A percentile compares a stretch with the other conserved stretches of the same genome.
phyloP scores from a whole-genome alignment of 257 asterid genomes.

The Lantana camara region DNA sequence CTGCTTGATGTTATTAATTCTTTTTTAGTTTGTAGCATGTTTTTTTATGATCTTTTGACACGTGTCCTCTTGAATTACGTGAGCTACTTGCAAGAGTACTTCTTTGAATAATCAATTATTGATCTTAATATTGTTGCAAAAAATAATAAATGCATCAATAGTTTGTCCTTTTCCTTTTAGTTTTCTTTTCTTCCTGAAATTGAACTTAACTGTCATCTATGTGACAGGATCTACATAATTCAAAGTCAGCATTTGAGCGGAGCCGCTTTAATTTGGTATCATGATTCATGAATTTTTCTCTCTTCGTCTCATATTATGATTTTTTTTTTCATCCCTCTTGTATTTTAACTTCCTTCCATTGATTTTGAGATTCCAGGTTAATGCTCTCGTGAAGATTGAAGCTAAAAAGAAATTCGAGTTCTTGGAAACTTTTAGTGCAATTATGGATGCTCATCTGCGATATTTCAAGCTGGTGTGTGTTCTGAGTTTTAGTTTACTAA shows the following conservation, averaged over 20 bases:
- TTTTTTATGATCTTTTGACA: not conserved
- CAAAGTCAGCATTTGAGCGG: conserved; percentile 93
- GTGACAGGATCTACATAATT: conserved; percentile 87
- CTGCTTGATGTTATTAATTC: not conserved
- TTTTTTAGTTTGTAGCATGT: not conserved
- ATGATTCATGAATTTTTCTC: conserved; percentile 29
- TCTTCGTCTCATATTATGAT: conserved; percentile 19
- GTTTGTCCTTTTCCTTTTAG: conserved; percentile 1
- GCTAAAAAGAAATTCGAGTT: conserved; percentile 93
- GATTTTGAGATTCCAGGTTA: conserved; percentile 75
- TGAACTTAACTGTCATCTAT: conserved; percentile 35
- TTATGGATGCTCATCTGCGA: conserved; percentile 97
- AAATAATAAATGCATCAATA: conserved; percentile 12
- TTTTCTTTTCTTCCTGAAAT: conserved; percentile 9
- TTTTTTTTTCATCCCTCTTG: conserved; percentile 15
- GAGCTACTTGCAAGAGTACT: not conserved
- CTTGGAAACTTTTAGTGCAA: conserved; percentile 94
- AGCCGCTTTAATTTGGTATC: conserved; percentile 94
- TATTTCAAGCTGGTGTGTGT: conserved; percentile 84
- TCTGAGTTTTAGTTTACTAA: conserved; percentile 5
- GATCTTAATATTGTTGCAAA: conserved; percentile 11
- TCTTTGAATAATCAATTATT: conserved; percentile 10
- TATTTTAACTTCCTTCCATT: conserved; percentile 36
- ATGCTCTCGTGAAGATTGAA: conserved; percentile 81
- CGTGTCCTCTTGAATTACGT: conserved; percentile 2